Base-by-base conservation (phyloP, 1,284 basidiomycete species). In the Phylloboletellus chloephorus region DNA sequence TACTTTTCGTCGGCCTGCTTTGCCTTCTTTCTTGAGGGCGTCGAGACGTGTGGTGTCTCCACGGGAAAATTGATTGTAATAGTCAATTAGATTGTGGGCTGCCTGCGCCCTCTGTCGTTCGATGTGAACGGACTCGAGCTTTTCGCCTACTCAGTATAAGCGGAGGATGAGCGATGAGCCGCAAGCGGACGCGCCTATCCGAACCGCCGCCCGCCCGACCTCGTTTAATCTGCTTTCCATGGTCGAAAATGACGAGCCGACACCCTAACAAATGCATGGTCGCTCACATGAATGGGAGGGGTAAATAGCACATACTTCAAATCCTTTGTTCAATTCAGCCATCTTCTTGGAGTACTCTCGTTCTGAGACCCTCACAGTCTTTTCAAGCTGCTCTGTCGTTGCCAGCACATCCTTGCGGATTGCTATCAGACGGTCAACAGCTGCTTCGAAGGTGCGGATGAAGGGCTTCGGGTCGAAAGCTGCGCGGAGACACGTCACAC, bases 381-480 rank as follows among this genome's bases (percentile, higher is more conserved):
- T 89, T 66, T 97, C 93, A 68, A 96, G 85, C 56, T 88, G 83
- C 58, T 92, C 86, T 0, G 89, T 92, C 63, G 87, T 85, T 10
- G 80, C 72, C 47, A 95, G 87, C 4, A 98, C 87, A 65, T 95
- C 86, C 52, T 85, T 84, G 22, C 94, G 76, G 4, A 97, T 76
- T 2, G 79, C 72, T 37, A 96, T 85, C 22, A 99, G 77, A 42
- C 77, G 78, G 63, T 96, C 92, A 5, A 97, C 79, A 0, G 91
- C 87, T 10, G 82, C 79, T 57, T 97, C 94, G 54, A 98, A 95
- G 0, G 88, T 91, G 39, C 78, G 71, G 47, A 97, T 88, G 66
- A 98, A 97, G 0, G 96, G 92, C 52, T 84, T 79, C 0, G 95
- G 91, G 58, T 97, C 84, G 63, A 98, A 97, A 2, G 94, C 92